Evolutionary conservation across 108 stramenopile genomes (phyloP).

Genomic region (Schizochytrium sp.): DNA sequence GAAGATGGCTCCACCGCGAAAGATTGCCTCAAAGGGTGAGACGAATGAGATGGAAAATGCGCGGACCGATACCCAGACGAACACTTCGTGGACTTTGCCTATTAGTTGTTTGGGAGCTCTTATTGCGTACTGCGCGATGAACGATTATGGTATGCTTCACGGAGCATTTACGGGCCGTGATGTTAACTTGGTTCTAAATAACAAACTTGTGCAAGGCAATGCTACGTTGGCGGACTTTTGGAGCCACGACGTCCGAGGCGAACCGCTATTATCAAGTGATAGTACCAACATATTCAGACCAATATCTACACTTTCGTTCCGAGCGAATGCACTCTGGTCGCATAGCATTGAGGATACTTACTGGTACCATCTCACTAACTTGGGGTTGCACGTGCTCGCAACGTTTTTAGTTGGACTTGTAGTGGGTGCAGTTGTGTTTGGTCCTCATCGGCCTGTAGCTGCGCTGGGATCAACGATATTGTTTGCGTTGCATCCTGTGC

Average conservation of each 20-base stretch:
- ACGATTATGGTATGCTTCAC: conserved; percentile 19
- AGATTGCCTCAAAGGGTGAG: too few relatives aligned
- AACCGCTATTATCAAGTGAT: background rate
- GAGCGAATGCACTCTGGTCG: background rate
- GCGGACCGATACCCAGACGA: too few relatives aligned
- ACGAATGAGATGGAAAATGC: too few relatives aligned
- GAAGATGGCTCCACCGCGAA: too few relatives aligned
- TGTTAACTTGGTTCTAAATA: background rate
- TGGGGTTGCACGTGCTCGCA: conserved; percentile 39
- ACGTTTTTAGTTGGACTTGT: background rate
- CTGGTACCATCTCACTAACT: conserved; percentile 11
- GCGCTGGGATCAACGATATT: background rate
- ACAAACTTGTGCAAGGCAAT: conserved; percentile 43
- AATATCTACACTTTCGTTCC: conserved; percentile 44
- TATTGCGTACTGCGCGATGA: conserved; percentile 14
- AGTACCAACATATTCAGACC: conserved; percentile 48
- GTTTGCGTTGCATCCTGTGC: conserved; percentile 60
- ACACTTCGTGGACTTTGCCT: background rate
- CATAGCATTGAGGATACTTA: background rate
- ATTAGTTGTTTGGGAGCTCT: background rate
- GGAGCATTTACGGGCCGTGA: conserved; percentile 23
- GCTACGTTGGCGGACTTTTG: background rate
- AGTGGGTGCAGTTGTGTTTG: background rate
- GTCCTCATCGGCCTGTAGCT: background rate
- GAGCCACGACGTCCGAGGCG: conserved; percentile 32